Conservation (phyloP, 768 basidiomycete species). For the Lactarius sp. region DNA sequence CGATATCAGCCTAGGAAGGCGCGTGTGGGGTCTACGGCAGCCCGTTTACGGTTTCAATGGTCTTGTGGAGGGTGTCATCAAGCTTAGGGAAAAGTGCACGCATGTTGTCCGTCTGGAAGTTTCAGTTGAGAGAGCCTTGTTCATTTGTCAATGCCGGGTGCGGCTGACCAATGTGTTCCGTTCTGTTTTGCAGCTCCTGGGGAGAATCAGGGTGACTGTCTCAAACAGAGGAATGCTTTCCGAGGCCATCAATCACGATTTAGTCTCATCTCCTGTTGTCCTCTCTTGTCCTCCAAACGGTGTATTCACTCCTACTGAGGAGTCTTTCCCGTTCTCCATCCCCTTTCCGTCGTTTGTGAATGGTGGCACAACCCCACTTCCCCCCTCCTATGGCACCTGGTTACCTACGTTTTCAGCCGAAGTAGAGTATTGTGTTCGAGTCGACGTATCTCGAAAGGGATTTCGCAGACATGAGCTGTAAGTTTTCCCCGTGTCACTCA, state of each 20-base stretch:
- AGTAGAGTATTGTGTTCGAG: conserved; percentile 36
- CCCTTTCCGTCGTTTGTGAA: conserved; percentile 37
- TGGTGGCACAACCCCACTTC: conserved; percentile 32
- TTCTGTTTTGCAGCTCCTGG: conserved; percentile 34
- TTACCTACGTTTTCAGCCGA: conserved; percentile 32
- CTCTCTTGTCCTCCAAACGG: conserved; percentile 14
- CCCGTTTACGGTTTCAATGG: conserved; percentile 43
- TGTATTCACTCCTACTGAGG: conserved; percentile 17
- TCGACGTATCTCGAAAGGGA: conserved; percentile 39
- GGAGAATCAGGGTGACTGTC: conserved; percentile 33
- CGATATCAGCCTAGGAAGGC: conserved; percentile 39
- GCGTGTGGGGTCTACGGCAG: conserved; percentile 35
- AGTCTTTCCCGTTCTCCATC: conserved; percentile 34
- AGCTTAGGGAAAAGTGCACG: conserved; percentile 34
- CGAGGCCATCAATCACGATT: conserved; percentile 6
- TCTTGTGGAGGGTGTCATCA: conserved; percentile 38
- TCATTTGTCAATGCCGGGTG: background rate
- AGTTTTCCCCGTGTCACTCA: conserved; percentile 19
- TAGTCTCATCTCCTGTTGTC: conserved; percentile 4
- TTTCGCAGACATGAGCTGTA: conserved; percentile 40
- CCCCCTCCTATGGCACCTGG: conserved; percentile 37
- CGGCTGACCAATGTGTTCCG: conserved; percentile 2
- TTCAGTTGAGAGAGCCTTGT: conserved; percentile 31
- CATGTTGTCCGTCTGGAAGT: conserved; percentile 37
- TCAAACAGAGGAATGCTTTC: conserved; percentile 31